Percentiles rank a stretch among this genome's conserved stretches.
phyloP scores from a whole-genome alignment of 2,329 filamentous ascomycete species.

The Clonostachys chloroleuca region DNA sequence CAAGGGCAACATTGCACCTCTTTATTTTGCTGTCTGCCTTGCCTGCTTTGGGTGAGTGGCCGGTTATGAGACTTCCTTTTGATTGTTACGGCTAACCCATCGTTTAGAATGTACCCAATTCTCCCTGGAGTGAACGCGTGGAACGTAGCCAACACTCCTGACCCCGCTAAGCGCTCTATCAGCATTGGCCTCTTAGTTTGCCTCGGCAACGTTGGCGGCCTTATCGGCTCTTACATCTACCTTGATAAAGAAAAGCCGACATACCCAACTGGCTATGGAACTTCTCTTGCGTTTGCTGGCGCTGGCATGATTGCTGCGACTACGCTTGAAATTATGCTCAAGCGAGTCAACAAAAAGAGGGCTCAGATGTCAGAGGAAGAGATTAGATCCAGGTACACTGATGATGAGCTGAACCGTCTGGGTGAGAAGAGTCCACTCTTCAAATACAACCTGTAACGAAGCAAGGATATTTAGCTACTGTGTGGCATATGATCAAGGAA shows the following conservation, averaged over 20 bases:
- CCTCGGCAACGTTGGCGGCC: conserved; percentile 29
- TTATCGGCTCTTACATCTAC: conserved; percentile 32
- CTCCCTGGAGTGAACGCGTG: conserved; percentile 33
- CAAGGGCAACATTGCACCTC: conserved; percentile 28
- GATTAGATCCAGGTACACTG: conserved; percentile 15
- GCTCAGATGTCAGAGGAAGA: conserved; percentile 14
- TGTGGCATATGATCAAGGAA: too few species aligned
- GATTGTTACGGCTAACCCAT: neutral
- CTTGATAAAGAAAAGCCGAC: conserved; percentile 21
- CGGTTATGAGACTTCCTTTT: neutral
- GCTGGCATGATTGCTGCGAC: conserved; percentile 5
- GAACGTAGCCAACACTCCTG: conserved; percentile 30
- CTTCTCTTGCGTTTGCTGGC: conserved; percentile 18
- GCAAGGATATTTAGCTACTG: too few species aligned
- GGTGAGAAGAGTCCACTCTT: conserved; percentile 22
- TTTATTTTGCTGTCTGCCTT: conserved; percentile 37
- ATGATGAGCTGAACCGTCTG: conserved; percentile 19
- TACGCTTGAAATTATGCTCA: conserved; percentile 3
- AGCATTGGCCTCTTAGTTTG: conserved; percentile 33
- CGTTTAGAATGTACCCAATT: conserved; percentile 33
- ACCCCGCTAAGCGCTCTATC: conserved; percentile 30
- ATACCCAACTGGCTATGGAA: conserved; percentile 28
- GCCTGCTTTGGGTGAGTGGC: conserved; percentile 21
- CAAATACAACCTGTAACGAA: conserved; percentile 16
- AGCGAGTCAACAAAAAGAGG: conserved; percentile 13